Conservation (phyloP, 1,284 basidiomycete species). For the Irpex sp. region DNA sequence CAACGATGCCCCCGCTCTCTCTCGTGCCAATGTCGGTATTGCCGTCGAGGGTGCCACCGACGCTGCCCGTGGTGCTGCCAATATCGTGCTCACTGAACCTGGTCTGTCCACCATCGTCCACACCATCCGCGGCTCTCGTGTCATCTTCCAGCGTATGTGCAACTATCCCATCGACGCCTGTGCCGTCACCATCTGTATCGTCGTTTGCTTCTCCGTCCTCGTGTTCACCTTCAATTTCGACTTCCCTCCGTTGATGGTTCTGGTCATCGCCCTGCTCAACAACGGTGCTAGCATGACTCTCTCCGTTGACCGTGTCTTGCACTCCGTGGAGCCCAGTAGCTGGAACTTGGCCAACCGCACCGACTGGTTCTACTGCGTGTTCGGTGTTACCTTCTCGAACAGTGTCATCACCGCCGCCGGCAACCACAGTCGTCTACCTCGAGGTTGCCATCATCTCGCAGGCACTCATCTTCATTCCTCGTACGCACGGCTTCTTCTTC, state of each 20-base stretch:
- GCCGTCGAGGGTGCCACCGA: conserved; percentile 96
- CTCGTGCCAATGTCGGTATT: conserved; percentile 94
- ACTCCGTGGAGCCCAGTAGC: conserved; percentile 86
- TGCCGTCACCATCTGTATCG: conserved; percentile 96
- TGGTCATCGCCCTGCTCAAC: conserved; percentile 95
- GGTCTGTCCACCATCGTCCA: conserved; percentile 96
- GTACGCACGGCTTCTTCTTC: conserved; percentile 96
- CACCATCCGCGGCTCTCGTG: conserved; percentile 91
- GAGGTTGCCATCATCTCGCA: conserved; percentile 98
- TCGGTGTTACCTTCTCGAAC: conserved; percentile 61
- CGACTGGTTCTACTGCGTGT: conserved; percentile 84
- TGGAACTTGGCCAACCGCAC: conserved; percentile 95
- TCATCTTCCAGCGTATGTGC: conserved; percentile 97
- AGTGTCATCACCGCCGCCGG: conserved; percentile 29
- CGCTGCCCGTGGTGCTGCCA: conserved; percentile 91
- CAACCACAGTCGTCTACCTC: conserved; percentile 75
- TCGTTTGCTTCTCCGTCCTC: conserved; percentile 94
- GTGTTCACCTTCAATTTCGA: conserved; percentile 95
- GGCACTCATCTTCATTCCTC: conserved; percentile 95
- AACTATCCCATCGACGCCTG: conserved; percentile 93
- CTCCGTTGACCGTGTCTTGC: conserved; percentile 93
- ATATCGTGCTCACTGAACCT: conserved; percentile 92
- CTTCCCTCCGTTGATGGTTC: conserved; percentile 99
- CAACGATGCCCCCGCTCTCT: conserved; percentile 92
- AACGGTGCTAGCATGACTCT: conserved; percentile 99